phyloP scores from a whole-genome alignment of 345 rosid genomes.

The Eutrema yunnanense region DNA sequence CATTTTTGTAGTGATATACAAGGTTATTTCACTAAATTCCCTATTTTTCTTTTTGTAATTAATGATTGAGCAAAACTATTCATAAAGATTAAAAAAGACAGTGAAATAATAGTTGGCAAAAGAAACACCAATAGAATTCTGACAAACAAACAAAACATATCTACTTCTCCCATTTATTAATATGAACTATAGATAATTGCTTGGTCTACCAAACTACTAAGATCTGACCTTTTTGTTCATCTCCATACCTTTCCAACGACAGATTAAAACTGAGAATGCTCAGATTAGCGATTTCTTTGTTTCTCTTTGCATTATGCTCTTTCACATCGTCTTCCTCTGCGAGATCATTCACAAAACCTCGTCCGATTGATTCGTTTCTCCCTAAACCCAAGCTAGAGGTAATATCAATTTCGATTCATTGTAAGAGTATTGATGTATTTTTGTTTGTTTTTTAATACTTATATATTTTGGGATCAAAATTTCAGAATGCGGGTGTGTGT shows the following conservation, averaged over 20 bases:
- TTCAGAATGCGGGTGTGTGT: constrained; percentile 39
- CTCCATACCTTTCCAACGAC: neutral
- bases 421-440: neutral
- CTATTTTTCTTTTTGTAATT: neutral
- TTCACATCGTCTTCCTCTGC: constrained; percentile 19
- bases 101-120: neutral
- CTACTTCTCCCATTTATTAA: neutral
- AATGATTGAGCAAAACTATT: neutral
- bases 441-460: neutral
- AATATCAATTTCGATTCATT: neutral
- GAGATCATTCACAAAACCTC: constrained; percentile 28
- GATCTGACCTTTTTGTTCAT: constrained; percentile 16
- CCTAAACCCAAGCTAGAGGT: constrained; percentile 36
- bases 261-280: neutral
- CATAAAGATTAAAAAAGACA: neutral
- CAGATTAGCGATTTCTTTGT: constrained; percentile 20
- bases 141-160: neutral
- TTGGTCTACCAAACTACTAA: neutral
- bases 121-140: neutral
- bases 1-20: neutral
- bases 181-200: neutral
- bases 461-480: neutral
- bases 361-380: constrained; percentile 28
- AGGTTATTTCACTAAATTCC: neutral
- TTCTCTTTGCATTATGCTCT: constrained; percentile 16